These are phyloP conservation scores for Hypsizygus marmoreus DNA, from an alignment of 768 basidiomycete species.

Conservation along the genomic window DNA sequence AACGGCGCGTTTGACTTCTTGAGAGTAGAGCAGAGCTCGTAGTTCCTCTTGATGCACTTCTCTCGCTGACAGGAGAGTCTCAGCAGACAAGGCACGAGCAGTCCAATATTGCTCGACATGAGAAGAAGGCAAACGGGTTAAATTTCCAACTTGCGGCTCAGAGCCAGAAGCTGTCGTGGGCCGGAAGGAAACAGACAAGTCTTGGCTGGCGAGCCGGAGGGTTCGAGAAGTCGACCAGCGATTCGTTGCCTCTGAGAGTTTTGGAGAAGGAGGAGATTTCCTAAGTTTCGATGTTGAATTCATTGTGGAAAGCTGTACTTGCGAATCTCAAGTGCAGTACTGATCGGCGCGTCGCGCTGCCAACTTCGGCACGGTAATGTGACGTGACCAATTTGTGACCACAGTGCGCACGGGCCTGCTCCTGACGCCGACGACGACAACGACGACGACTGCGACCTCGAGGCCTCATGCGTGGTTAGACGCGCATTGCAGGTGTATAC, in stretches of 20 bases:
- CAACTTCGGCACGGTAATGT: no score
- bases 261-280: no score
- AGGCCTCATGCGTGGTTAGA: conserved; percentile 3
- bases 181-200: conserved; percentile 10
- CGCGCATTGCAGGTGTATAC: background rate
- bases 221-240: no score
- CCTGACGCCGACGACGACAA: no score
- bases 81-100: conserved; percentile 63
- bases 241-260: no score
- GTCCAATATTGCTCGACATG: conserved; percentile 66
- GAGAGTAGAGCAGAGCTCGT: conserved; percentile 36
- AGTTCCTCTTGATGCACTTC: conserved; percentile 53
- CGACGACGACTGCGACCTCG: no score
- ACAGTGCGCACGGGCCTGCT: no score
- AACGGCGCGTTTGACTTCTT: conserved; percentile 51
- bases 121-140: conserved; percentile 5
- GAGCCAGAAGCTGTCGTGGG: background rate
- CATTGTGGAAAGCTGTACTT: no score
- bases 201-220: conserved; percentile 13
- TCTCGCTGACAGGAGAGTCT: conserved; percentile 55
- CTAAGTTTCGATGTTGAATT: no score
- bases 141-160: background rate
- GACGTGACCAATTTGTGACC: no score
- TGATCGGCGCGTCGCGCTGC: no score
- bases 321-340: no score